These are phyloP conservation scores for Plasmodium vivax DNA, from an alignment of 169 alveolate species.

Conservation along the genomic window DNA sequence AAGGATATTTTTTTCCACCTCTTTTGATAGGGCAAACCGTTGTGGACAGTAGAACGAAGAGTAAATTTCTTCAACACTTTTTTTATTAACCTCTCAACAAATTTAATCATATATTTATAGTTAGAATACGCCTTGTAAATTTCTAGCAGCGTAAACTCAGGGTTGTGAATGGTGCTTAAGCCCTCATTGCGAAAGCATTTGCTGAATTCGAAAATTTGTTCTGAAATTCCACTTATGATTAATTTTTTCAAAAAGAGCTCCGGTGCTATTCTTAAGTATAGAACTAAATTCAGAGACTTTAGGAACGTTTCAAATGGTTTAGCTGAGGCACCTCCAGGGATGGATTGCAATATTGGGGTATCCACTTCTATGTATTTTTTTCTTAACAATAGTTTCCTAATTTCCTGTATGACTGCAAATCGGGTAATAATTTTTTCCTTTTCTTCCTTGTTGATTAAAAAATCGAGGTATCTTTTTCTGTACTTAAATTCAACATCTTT, in stretches of 20 bases:
- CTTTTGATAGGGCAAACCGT: background rate
- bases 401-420: conserved; percentile 82
- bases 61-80: conserved; percentile 72
- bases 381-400: conserved; percentile 83
- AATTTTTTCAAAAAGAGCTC: conserved; percentile 93
- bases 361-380: conserved; percentile 93
- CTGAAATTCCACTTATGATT: conserved; percentile 93
- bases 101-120: conserved; percentile 92
- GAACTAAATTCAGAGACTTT: conserved; percentile 90
- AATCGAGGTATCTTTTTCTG: conserved; percentile 90
- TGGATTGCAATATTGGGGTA: conserved; percentile 94
- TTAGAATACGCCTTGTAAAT: conserved; percentile 95
- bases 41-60: background rate
- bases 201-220: conserved; percentile 94
- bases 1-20: conserved; percentile 43
- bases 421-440: conserved; percentile 85
- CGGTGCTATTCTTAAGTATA: conserved; percentile 96
- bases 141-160: conserved; percentile 95
- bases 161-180: conserved; percentile 92
- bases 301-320: conserved; percentile 93
- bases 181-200: conserved; percentile 96
- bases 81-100: conserved; percentile 91
- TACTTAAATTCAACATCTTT: conserved; percentile 87
- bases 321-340: conserved; percentile 95
- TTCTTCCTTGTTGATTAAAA: conserved; percentile 83